Base-by-base conservation (phyloP, 1,284 basidiomycete species). In the Trichosporon sp. region DNA sequence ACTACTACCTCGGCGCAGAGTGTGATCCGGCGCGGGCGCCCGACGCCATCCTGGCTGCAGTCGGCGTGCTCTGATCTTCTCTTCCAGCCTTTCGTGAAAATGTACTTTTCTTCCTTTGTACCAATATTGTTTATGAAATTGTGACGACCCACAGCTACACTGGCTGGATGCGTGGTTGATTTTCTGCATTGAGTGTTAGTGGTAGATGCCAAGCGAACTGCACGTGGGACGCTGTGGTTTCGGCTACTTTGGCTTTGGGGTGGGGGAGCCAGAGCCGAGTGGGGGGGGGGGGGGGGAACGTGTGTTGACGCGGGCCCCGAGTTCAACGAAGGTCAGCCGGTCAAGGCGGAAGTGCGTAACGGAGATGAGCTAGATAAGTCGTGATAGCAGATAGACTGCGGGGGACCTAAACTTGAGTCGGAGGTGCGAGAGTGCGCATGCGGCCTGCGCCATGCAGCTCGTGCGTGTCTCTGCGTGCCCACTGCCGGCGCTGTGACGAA, bases 1-100 rank as follows among this genome's bases (percentile, higher is more conserved):
- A 63, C 32, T 63, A 63, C 32, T 63, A 63, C 32, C 32, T 63
- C 32, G 59, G 59, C 31, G 32, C 59, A 11, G 59, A 63, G 59
- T 63, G 59, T 12, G 59, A 63, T 10, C 31, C 59, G 59, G 31
- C 31, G 16, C 31, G 59, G 10, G 59, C 59, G 59, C 31, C 59
- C 31, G 59, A 63, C 2, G 59, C 59, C 14, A 35, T 63, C 3
- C 14, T 63, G 32, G 59, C 59, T 5, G 59, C 59, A 1, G 59
- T 63, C 4, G 59, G 56, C 7, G 56, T 61, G 51, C 51, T 54
- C 51, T 54, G 21, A n/a, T 16, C 26, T 26, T 26, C 26, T 43
- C 40, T 43, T 43, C 26, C 43, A n/a, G 7, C 4, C 11, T 16
- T 46, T 46, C 16, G 16, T 16, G 43, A n/a, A 46, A 26, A 26